Evolutionary conservation across 805 yeast species (phyloP).

Genomic region (Ogataea parapolymorpha): DNA sequence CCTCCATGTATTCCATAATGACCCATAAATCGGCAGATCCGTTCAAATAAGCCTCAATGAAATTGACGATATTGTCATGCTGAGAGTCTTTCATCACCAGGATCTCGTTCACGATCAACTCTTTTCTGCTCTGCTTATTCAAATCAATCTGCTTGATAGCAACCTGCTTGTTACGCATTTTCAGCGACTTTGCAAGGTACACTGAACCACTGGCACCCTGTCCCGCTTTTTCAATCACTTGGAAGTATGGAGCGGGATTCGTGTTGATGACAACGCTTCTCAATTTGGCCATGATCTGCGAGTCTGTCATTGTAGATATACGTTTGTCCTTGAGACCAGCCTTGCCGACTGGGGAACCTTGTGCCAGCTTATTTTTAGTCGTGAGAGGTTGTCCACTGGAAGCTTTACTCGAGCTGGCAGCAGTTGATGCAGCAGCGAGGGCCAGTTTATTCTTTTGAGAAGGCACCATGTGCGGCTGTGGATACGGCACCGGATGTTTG

Average conservation of each 20-base stretch:
- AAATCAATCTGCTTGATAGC: slow-evolving; percentile 97
- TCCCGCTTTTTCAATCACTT: slow-evolving; percentile 81
- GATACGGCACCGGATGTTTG: slow-evolving; percentile 6
- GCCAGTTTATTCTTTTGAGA: slow-evolving; percentile 24
- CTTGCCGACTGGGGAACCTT: slow-evolving; percentile 22
- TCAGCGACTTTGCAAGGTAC: slow-evolving; percentile 70
- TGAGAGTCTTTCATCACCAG: slow-evolving; percentile 94
- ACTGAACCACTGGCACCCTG: slow-evolving; percentile 99
- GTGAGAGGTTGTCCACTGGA: slow-evolving; percentile 25
- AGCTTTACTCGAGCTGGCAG: slow-evolving; percentile 12
- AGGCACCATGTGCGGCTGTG: slow-evolving; percentile 8
- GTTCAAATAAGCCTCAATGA: slow-evolving; percentile 82
- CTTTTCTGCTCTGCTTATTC: slow-evolving; percentile 88
- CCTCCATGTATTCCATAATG: slow-evolving; percentile 99
- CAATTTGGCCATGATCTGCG: slow-evolving; percentile 78
- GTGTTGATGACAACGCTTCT: slow-evolving; percentile 75
- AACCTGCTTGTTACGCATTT: slow-evolving; percentile 55
- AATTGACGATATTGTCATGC: slow-evolving; percentile 93
- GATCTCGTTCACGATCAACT: slow-evolving; percentile 91
- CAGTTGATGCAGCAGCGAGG: slow-evolving; percentile 38
- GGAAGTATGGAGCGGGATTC: slow-evolving; percentile 83
- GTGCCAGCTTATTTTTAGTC: slow-evolving; percentile 27
- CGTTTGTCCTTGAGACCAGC: slow-evolving; percentile 42
- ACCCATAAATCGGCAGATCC: slow-evolving; percentile 89
- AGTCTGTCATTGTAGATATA: slow-evolving; percentile 70